Evolutionary conservation across 2,329 filamentous ascomycete species (phyloP), one percentile per base, ranked within the genome.

Genomic region (Pseudohalonectria lignicola): DNA sequence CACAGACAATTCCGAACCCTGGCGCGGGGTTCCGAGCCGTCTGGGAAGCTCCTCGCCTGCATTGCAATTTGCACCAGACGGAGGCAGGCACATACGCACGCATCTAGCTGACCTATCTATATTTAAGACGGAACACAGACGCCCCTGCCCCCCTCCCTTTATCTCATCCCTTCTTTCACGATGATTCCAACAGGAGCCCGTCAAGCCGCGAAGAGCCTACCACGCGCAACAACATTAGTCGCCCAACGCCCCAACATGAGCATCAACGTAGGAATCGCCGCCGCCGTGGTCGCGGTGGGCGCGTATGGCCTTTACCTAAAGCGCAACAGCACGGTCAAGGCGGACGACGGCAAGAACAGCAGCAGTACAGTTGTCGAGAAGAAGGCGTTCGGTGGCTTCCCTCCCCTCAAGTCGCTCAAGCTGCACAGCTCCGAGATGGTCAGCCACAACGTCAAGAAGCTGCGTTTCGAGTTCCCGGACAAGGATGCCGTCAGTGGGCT

Each of bases 361-460:
- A n/a, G n/a, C n/a, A n/a, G n/a, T n/a, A n/a, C n/a, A n/a, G n/a
- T n/a, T n/a, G 23, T 26, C 23, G 8, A 7, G 12, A 7, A 7
- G 8, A 32, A 19, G 30, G 31, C 42, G 1, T 50, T 50, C 26
- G 18, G 39, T 21, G 33, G 47, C 41, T 50, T 56, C 29, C 30
- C 30, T 4, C 50, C 50, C 36, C 67, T 74, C 47, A 55, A 65
- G 4, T 64, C 60, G 4, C 54, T 77, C 8, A 59, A 59, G 17
- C 56, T 79, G 3, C 57, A 73, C 40, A 71, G 67, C 45, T 57
- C 63, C 10, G 66, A 75, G 47, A 44, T 54, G 25, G 63, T 78
- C 42, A 78, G 71, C 47, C 71, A 74, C 53, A 71, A 79, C 49
- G 75, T 71, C 10, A 77, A 74, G 54, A 61, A 60, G 13, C 51